Conservation (phyloP, 2,329 filamentous ascomycete genomes). For the Neurospora sp. region DNA sequence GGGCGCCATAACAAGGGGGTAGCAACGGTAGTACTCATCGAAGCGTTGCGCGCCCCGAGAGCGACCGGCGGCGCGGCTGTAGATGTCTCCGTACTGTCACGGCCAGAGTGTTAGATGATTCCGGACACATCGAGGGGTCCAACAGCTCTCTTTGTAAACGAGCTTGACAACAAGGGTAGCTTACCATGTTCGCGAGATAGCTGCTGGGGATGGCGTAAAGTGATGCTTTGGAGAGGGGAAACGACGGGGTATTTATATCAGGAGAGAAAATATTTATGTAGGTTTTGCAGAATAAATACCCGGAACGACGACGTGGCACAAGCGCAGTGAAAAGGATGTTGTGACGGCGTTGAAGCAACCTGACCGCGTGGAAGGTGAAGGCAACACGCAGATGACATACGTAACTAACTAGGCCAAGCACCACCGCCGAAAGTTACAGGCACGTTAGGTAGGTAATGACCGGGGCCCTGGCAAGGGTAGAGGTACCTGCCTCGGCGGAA, state of each 20-base stretch:
- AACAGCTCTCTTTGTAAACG: not conserved
- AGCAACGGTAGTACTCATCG: constrained; percentile 97
- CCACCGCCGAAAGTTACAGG: not conserved
- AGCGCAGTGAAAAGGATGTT: not conserved
- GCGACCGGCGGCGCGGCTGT: constrained; percentile 20
- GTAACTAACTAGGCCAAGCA: not conserved
- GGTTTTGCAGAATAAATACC: not conserved
- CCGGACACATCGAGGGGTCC: not conserved
- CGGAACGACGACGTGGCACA: not conserved
- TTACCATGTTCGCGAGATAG: not conserved
- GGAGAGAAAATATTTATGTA: not conserved
- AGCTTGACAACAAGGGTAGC: not conserved
- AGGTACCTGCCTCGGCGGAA: not conserved
- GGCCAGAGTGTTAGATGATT: not conserved
- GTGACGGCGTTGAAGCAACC: not conserved
- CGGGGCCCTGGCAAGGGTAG: not conserved
- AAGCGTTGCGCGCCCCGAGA: constrained; percentile 61
- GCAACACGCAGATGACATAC: not conserved
- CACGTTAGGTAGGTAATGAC: not conserved
- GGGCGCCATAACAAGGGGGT: constrained; percentile 88
- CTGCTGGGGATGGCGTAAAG: not conserved
- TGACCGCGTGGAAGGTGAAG: not conserved
- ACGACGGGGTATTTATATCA: not conserved
- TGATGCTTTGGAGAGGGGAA: not conserved
- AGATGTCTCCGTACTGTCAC: not conserved